phyloP scores from a whole-genome alignment of 2,329 filamentous ascomycete species.

The Botrytis sinoallii region DNA sequence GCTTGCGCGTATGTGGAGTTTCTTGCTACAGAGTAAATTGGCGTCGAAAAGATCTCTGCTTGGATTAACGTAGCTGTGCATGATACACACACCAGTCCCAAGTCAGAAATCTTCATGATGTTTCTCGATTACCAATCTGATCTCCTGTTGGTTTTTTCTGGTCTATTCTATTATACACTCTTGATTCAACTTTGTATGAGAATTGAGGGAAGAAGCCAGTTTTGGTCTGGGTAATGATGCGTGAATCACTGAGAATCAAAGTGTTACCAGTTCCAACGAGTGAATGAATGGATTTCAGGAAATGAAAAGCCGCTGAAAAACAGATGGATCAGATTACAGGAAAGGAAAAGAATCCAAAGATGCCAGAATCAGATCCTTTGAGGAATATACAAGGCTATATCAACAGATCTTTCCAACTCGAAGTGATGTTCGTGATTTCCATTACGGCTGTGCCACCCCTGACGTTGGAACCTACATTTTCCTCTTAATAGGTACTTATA shows the following conservation, averaged over 20 bases:
- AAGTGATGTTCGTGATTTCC: neutral
- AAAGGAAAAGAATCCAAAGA: neutral
- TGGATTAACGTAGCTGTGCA: conserved; percentile 7
- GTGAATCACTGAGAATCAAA: neutral
- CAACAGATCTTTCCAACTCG: neutral
- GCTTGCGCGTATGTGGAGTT: conserved; percentile 9
- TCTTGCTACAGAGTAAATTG: conserved; percentile 13
- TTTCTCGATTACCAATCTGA: neutral
- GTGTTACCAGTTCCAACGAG: neutral
- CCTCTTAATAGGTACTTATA: neutral
- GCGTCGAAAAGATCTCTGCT: conserved; percentile 3
- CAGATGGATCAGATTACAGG: neutral
- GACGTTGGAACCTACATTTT: neutral
- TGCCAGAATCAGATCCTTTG: neutral
- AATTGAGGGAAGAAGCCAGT: neutral
- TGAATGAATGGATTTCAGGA: neutral
- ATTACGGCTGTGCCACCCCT: neutral
- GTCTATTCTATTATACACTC: neutral
- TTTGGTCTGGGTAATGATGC: neutral
- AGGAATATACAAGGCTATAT: neutral
- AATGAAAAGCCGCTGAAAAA: neutral
- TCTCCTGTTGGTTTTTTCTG: neutral
- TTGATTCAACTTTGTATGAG: neutral
- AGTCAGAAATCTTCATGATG: conserved; percentile 7
- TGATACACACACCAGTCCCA: conserved; percentile 6